Percentiles rank a stretch among this genome's conserved stretches.
Evolutionary conservation across 2,329 filamentous ascomycete species (phyloP).

Genomic region (Parasarocladium wereldwijsianum): DNA sequence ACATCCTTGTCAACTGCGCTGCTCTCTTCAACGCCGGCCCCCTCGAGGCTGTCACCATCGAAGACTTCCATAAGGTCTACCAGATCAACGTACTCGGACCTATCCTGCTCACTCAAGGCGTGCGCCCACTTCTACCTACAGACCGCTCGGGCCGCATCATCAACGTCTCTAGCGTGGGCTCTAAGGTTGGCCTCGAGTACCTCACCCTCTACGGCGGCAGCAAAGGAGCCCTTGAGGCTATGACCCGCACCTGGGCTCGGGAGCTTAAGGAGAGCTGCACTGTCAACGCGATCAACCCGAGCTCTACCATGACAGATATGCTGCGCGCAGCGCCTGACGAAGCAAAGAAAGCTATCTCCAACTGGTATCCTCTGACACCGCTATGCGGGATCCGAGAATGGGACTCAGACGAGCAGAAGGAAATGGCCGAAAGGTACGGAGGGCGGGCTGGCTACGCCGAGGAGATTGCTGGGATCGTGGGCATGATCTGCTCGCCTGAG

Average conservation of each 20-base stretch:
- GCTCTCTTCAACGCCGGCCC: constrained; percentile 50
- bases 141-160: constrained; percentile 49
- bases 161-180: constrained; percentile 35
- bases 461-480: constrained; percentile 50
- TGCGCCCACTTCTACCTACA: constrained; percentile 50
- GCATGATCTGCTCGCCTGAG: constrained; percentile 50
- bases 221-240: constrained; percentile 39
- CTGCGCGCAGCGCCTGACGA: constrained; percentile 19
- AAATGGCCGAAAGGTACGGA: constrained; percentile 32
- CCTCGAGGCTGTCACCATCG: constrained; percentile 41
- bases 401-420: constrained; percentile 14
- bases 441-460: constrained; percentile 42
- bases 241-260: constrained; percentile 39
- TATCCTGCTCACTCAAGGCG: constrained; percentile 60
- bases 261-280: constrained; percentile 35
- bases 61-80: constrained; percentile 56
- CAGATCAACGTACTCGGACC: constrained; percentile 69
- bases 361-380: constrained; percentile 31
- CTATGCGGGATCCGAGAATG: constrained; percentile 21
- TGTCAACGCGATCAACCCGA: constrained; percentile 39
- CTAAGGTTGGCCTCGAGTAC: constrained; percentile 29
- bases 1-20: constrained; percentile 77
- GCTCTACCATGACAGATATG: constrained; percentile 35
- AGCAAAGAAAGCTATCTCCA: constrained; percentile 20
- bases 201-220: constrained; percentile 38